These are phyloP conservation scores for Botryotinia narcissicola DNA, from an alignment of 2,329 filamentous ascomycete genomes.

Conservation along the genomic window DNA sequence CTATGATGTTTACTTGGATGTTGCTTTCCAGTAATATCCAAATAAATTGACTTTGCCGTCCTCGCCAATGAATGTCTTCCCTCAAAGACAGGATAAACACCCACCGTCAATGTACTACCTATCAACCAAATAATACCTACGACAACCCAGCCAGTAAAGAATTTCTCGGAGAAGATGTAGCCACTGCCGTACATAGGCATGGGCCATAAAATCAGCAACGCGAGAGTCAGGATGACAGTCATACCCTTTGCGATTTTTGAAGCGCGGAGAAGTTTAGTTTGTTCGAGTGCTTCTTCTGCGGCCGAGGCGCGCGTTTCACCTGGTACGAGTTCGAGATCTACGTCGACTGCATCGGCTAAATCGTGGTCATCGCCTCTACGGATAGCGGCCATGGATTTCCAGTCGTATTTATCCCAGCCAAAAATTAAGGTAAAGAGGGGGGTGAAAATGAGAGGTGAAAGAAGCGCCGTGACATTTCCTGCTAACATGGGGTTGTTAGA, in stretches of 20 bases:
- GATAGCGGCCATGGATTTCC: slow-evolving; percentile 77
- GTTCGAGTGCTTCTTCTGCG: slow-evolving; percentile 43
- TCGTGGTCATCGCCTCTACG: slow-evolving; percentile 76
- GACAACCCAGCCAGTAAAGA: slow-evolving; percentile 79
- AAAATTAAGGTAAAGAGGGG: slow-evolving; percentile 72
- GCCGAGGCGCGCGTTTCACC: slow-evolving; percentile 45
- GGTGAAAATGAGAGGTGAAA: slow-evolving; percentile 72
- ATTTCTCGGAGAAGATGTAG: slow-evolving; percentile 78
- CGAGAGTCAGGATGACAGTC: slow-evolving; percentile 64
- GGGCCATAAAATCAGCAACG: slow-evolving; percentile 80
- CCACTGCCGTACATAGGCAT: slow-evolving; percentile 84
- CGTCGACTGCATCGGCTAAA: slow-evolving; percentile 58
- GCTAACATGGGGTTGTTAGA: slow-evolving; percentile 87
- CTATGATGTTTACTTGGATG: slow-evolving; percentile 34
- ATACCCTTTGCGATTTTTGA: slow-evolving; percentile 49
- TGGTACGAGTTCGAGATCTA: slow-evolving; percentile 64
- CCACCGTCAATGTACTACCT: slow-evolving; percentile 68
- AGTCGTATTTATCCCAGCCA: slow-evolving; percentile 72
- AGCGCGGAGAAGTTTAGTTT: slow-evolving; percentile 51
- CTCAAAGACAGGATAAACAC: slow-evolving; percentile 78
- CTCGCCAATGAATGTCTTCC: slow-evolving; percentile 64
- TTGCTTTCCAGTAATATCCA: slow-evolving; percentile 53
- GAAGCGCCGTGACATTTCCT: slow-evolving; percentile 78
- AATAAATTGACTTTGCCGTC: slow-evolving; percentile 59
- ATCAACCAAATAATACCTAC: slow-evolving; percentile 81